A percentile compares a stretch with the other conserved stretches of the same genome.
These are phyloP conservation scores for Plasmodium relictum DNA, from an alignment of 169 alveolate species.

Conservation along the genomic window DNA sequence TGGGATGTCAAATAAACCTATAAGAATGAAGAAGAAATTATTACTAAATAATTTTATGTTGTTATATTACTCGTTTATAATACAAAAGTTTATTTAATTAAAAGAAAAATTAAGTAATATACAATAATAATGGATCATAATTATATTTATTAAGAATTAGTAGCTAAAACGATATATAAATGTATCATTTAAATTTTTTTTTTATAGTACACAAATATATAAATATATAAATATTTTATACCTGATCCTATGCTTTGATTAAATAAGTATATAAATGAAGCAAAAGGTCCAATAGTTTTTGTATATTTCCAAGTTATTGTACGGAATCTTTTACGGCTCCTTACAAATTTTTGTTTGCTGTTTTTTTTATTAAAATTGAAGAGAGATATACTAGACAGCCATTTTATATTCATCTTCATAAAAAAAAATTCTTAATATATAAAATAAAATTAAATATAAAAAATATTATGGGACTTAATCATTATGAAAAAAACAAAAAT, in stretches of 20 bases:
- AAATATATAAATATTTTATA: slow-evolving; percentile 23
- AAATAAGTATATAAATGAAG: slow-evolving; percentile 83
- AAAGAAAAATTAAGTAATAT: neutral
- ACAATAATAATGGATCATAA: neutral
- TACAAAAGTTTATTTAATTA: neutral
- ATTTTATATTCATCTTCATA: slow-evolving; percentile 58
- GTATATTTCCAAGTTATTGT: slow-evolving; percentile 87
- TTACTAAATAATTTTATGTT: neutral
- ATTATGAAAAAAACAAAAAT: slow-evolving; percentile 7
- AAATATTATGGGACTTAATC: slow-evolving; percentile 9
- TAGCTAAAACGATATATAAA: neutral
- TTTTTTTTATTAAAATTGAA: slow-evolving; percentile 34
- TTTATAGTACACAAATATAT: neutral
- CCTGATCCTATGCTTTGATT: slow-evolving; percentile 86
- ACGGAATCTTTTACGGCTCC: slow-evolving; percentile 84
- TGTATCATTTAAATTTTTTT: neutral
- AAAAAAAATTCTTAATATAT: slow-evolving; percentile 8
- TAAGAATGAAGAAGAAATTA: slow-evolving; percentile 9
- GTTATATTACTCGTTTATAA: neutral
- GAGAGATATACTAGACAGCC: slow-evolving; percentile 49
- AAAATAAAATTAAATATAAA: neutral
- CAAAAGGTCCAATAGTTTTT: slow-evolving; percentile 85
- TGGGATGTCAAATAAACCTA: slow-evolving; percentile 85
- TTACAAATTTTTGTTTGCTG: slow-evolving; percentile 63
- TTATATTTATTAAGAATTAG: neutral